Conservation (phyloP, 2,329 filamentous ascomycete genomes). For the Pyrenophora tritici-repentis region DNA sequence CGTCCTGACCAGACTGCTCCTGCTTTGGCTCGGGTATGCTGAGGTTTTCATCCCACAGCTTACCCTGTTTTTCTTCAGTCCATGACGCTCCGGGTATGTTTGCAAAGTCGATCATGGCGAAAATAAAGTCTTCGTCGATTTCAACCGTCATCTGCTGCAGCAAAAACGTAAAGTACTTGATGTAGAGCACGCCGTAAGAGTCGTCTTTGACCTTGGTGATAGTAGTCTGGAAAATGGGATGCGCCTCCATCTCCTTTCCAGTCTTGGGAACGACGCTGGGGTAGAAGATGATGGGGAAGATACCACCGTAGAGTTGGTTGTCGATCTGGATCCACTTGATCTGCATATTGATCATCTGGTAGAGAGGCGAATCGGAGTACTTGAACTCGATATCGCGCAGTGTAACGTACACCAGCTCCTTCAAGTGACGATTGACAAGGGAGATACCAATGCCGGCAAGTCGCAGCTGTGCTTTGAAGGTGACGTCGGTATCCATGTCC, state of each 20-base stretch:
- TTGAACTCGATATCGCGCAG: conserved; percentile 89
- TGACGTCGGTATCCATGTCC: conserved; percentile 83
- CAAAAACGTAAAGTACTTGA: conserved; percentile 94
- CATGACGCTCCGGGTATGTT: conserved; percentile 90
- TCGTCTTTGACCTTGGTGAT: conserved; percentile 96
- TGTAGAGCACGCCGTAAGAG: conserved; percentile 95
- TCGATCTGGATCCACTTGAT: conserved; percentile 99
- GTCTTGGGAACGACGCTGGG: conserved; percentile 98
- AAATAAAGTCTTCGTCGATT: conserved; percentile 97
- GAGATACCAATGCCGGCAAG: conserved; percentile 92
- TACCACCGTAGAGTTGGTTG: conserved; percentile 96
- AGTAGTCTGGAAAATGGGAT: conserved; percentile 91
- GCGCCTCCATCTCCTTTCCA: conserved; percentile 92
- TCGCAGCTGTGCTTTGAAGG: conserved; percentile 85
- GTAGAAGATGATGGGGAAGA: conserved; percentile 96
- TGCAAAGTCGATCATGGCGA: conserved; percentile 90
- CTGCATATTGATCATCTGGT: conserved; percentile 86
- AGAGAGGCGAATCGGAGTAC: conserved; percentile 89
- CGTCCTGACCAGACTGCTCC: conserved; percentile 83
- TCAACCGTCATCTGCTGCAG: conserved; percentile 98
- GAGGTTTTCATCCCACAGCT: conserved; percentile 84
- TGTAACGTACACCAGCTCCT: conserved; percentile 90
- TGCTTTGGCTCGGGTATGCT: conserved; percentile 91
- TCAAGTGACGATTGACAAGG: conserved; percentile 87
- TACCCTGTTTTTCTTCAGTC: conserved; percentile 81